Evolutionary conservation across 352 stramenopile species (phyloP), one percentile per base, ranked within the genome.

Genomic region (Pythium myriotylum): DNA sequence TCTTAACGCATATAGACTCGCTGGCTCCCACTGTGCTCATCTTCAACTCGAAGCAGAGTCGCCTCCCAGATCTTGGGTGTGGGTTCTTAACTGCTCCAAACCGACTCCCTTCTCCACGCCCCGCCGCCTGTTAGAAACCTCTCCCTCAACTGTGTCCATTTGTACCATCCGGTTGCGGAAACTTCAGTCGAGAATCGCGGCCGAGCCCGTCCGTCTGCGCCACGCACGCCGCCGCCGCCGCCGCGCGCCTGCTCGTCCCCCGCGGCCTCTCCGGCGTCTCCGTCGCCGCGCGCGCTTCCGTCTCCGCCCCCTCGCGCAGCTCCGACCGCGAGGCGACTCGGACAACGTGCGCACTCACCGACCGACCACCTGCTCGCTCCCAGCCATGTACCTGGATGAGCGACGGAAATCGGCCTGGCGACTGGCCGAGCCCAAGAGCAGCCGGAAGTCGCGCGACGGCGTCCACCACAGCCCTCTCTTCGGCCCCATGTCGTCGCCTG

Each of bases 331-430:
- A 35, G 29, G 10, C 29, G 29, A 5, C 29, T 10, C 10, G 5
- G 5, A 10, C 29, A 10, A 35, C 29, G 5, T 10, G 29, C 29
- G 29, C 29, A 35, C 5, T 35, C 29, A 16, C 4, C 32, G 14
- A 10, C 43, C 23, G 20, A 53, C 39, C 14, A 19, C 13, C 2
- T 26, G 16, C 23, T 60, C 64, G 62, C 59, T 60, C 47, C 62
- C 62, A 2, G n/a, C 54, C 2, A 43, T 55, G 39, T 54, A 64
- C 16, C 32, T 62, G 2, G 62, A 62, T 1, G 55, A 50, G 17
- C 54, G 62, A 12, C 49, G 56, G 17, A 65, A 64, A 48, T 56
- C 62, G 0, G 24, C 48, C 7, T 70, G 62, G 62, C 62, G 54
- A 1, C 47, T 42, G 1, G 39, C 14, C 13, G 54, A 69, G 12